phyloP scores from a whole-genome alignment of 352 stramenopile species.

The Phytophthora melonis region DNA sequence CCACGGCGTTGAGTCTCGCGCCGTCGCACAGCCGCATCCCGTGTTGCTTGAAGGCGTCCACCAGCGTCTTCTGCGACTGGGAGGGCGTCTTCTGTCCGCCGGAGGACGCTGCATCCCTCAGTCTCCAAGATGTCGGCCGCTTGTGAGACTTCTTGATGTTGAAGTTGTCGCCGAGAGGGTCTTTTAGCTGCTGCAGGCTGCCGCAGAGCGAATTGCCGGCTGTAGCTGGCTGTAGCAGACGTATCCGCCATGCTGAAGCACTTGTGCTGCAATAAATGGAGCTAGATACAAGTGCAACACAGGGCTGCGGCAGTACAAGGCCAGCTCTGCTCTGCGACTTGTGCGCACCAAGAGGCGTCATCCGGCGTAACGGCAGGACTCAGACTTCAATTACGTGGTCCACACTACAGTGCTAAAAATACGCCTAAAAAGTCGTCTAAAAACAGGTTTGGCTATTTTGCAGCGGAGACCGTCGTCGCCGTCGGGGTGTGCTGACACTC shows the following conservation, averaged over 20 bases:
- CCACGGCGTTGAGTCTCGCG: conserved; percentile 76
- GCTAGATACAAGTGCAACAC: neutral
- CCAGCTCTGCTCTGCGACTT: conserved; percentile 19
- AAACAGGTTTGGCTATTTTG: conserved; percentile 16
- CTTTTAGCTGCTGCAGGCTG: conserved; percentile 20
- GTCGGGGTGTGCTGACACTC: neutral
- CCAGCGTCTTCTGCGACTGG: conserved; percentile 51
- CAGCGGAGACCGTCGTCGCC: neutral
- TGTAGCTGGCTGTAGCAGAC: conserved; percentile 23
- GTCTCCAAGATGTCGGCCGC: conserved; percentile 11
- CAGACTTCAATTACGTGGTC: conserved; percentile 23
- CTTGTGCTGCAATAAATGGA: neutral
- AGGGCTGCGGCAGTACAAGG: neutral
- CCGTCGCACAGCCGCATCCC: conserved; percentile 76
- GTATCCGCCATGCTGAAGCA: conserved; percentile 9
- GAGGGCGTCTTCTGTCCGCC: conserved; percentile 5
- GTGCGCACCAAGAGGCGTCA: conserved; percentile 32
- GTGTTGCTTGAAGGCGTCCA: conserved; percentile 77
- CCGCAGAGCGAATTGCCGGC: conserved; percentile 33
- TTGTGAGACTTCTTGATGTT: conserved; percentile 30
- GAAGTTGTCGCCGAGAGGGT: conserved; percentile 12
- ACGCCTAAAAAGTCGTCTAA: conserved; percentile 18
- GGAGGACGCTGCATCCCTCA: conserved; percentile 18
- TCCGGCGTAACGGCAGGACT: conserved; percentile 18
- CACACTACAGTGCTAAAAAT: conserved; percentile 32